Percentiles rank a stretch among this genome's conserved stretches.
phyloP scores from a whole-genome alignment of 805 yeast genomes.

The Candida gorgasii region DNA sequence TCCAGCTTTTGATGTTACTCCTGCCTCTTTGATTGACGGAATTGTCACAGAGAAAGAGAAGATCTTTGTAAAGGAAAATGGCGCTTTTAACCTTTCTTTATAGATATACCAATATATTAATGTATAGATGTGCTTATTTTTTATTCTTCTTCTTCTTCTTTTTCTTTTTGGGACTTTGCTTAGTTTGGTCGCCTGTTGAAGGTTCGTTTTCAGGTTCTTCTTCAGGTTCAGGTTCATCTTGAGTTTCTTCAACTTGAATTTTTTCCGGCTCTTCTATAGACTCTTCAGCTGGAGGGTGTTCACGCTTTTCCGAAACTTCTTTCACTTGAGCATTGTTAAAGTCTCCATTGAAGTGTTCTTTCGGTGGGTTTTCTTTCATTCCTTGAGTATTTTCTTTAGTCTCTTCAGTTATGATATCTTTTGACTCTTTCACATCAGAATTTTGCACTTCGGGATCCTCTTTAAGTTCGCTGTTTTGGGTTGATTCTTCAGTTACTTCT shows the following conservation, averaged over 20 bases:
- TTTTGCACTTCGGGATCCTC: no score
- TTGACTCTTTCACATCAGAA: no score
- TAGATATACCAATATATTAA: not conserved
- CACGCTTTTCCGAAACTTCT: not conserved
- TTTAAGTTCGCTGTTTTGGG: not conserved
- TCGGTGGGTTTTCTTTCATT: no score
- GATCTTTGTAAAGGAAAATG: slow-evolving; percentile 50
- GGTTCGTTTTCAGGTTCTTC: not conserved
- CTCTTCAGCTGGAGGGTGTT: not conserved
- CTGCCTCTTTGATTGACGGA: slow-evolving; percentile 77
- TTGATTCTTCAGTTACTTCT: not conserved
- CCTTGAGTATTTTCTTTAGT: no score
- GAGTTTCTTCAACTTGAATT: not conserved
- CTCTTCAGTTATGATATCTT: no score
- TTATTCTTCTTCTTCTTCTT: slow-evolving; percentile 17
- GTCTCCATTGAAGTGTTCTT: no score
- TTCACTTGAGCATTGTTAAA: no score
- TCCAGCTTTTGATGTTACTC: slow-evolving; percentile 95
- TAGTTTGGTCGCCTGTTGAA: not conserved
- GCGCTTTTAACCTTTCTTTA: slow-evolving; percentile 48
- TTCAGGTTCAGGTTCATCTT: not conserved
- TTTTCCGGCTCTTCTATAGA: not conserved
- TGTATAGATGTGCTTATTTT: no score
- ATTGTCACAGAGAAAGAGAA: slow-evolving; percentile 79
- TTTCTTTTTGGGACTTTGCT: slow-evolving; percentile 8